A percentile compares a stretch with the other conserved stretches of the same genome.
Evolutionary conservation across 148 eudicot species (phyloP).

Genomic region (Rhododendron williamsianum): DNA sequence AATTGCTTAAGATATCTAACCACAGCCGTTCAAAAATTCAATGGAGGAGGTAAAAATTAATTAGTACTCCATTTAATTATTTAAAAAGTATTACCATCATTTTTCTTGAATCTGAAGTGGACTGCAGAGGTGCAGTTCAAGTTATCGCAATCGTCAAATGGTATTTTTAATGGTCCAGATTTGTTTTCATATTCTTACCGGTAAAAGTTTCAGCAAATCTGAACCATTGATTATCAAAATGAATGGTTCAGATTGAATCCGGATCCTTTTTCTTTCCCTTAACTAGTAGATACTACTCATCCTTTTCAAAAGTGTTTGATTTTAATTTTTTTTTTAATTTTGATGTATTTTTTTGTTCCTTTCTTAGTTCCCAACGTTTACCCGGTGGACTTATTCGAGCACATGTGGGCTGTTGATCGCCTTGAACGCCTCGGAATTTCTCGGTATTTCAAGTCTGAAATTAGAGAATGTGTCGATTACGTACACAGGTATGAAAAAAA

Average conservation of each 20-base stretch:
- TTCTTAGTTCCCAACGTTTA: conserved; percentile 50
- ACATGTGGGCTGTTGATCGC: conserved; percentile 56
- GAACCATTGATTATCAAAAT: no score
- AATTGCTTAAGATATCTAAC: conserved; percentile 64
- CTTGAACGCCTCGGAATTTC: conserved; percentile 70
- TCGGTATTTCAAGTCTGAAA: conserved; percentile 40
- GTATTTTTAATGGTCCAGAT: no score
- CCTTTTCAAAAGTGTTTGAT: background rate
- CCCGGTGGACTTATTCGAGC: conserved; percentile 68
- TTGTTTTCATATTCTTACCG: no score
- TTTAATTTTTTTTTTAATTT: background rate
- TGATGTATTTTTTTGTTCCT: background rate
- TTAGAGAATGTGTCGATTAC: conserved; percentile 42
- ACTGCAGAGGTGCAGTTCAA: no score
- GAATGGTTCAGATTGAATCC: no score
- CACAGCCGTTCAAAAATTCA: conserved; percentile 47
- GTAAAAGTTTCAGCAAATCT: no score
- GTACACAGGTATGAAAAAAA: conserved; percentile 33
- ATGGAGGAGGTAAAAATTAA: conserved; percentile 70
- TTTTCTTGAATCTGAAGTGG: background rate
- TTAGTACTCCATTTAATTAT: no score
- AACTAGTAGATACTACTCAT: background rate
- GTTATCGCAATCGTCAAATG: no score
- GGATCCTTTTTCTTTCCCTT: background rate
- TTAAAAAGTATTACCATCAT: background rate